These are phyloP conservation scores for Pseudofabraea citricarpa DNA, from an alignment of 2,329 filamentous ascomycete genomes.

Conservation along the genomic window DNA sequence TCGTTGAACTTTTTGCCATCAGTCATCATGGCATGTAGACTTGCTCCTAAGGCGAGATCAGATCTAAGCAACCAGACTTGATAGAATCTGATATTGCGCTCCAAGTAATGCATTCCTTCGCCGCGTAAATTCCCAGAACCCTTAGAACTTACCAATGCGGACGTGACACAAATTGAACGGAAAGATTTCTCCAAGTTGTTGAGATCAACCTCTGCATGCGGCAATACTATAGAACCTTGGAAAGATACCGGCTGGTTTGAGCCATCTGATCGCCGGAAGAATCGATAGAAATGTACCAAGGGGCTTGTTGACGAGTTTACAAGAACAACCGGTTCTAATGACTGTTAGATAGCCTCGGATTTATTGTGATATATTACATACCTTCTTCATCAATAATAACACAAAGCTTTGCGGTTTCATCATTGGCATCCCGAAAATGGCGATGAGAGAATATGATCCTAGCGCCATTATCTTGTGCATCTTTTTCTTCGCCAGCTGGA, in stretches of 20 bases:
- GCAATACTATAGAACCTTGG: conserved; percentile 15
- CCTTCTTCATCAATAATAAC: conserved; percentile 22
- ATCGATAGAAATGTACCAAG: conserved; percentile 23
- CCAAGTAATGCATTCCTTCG: conserved; percentile 23
- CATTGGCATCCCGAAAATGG: conserved; percentile 36
- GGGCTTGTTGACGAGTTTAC: conserved; percentile 19
- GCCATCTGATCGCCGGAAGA: conserved; percentile 7
- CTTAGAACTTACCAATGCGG: conserved; percentile 7
- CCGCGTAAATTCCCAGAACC: conserved; percentile 2
- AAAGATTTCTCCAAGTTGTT: no score
- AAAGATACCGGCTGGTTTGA: conserved; percentile 8
- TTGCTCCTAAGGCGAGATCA: conserved; percentile 39
- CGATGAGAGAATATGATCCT: conserved; percentile 37
- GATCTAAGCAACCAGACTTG: conserved; percentile 39
- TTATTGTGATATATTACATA: conserved; percentile 5
- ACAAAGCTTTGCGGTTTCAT: conserved; percentile 35
- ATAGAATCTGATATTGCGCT: conserved; percentile 37
- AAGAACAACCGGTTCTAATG: conserved; percentile 6
- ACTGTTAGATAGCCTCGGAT: neutral
- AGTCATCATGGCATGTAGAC: conserved; percentile 28
- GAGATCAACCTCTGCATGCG: conserved; percentile 1
- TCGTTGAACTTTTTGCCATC: conserved; percentile 6
- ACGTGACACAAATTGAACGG: conserved; percentile 9
- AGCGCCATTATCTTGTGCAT: conserved; percentile 8
- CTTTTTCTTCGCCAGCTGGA: conserved; percentile 12